phyloP scores from a whole-genome alignment of 495 filamentous ascomycete genomes.

The Baudoinia panamericana region DNA sequence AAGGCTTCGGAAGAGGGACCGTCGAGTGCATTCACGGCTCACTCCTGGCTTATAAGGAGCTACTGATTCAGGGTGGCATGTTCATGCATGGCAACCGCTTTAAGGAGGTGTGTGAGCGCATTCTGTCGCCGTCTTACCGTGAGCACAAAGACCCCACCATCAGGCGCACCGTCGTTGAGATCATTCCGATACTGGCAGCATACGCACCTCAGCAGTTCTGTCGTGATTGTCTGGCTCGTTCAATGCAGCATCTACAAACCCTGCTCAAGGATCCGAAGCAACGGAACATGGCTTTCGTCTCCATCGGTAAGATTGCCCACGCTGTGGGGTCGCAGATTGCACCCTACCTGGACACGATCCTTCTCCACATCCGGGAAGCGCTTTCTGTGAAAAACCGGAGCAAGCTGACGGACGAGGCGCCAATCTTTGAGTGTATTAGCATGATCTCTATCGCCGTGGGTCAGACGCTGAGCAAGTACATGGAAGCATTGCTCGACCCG shows the following conservation, averaged over 20 bases:
- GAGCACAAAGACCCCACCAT: slow-evolving; percentile 83
- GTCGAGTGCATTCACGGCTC: slow-evolving; percentile 84
- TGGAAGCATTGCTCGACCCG: slow-evolving; percentile 87
- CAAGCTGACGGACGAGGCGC: slow-evolving; percentile 63
- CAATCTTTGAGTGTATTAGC: slow-evolving; percentile 96
- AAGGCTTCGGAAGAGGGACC: slow-evolving; percentile 63
- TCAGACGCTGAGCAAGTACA: slow-evolving; percentile 93
- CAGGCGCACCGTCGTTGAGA: slow-evolving; percentile 69
- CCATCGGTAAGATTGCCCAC: slow-evolving; percentile 92
- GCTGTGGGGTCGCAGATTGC: slow-evolving; percentile 83
- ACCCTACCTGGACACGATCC: slow-evolving; percentile 87
- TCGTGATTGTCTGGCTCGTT: slow-evolving; percentile 71
- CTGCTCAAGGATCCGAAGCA: slow-evolving; percentile 96
- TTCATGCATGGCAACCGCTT: slow-evolving; percentile 80
- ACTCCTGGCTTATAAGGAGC: slow-evolving; percentile 76
- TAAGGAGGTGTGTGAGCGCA: slow-evolving; percentile 72
- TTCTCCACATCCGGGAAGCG: slow-evolving; percentile 83
- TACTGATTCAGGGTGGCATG: slow-evolving; percentile 89
- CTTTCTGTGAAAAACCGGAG: slow-evolving; percentile 71
- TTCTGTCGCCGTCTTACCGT: slow-evolving; percentile 57
- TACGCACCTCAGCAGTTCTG: slow-evolving; percentile 84
- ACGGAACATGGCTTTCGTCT: slow-evolving; percentile 79
- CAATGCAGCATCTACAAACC: slow-evolving; percentile 89
- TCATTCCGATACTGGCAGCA: slow-evolving; percentile 84
- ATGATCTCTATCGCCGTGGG: slow-evolving; percentile 89